Evolutionary conservation across 208 protist species (phyloP).

Genomic region (Trypanosoma grayi): DNA sequence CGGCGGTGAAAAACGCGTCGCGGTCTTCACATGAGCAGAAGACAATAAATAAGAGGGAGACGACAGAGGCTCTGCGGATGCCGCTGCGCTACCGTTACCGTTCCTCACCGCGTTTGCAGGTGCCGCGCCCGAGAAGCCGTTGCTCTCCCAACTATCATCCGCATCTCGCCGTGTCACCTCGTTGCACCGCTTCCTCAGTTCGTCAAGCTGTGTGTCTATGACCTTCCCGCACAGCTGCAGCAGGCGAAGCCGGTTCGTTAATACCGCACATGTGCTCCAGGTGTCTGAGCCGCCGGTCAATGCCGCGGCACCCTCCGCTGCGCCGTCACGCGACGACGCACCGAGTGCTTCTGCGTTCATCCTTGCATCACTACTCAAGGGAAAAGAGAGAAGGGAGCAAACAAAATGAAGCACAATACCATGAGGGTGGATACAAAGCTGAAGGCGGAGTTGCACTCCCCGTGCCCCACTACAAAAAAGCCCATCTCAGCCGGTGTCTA

Average conservation of each 20-base stretch:
- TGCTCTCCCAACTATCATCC: background rate
- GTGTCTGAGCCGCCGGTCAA: background rate
- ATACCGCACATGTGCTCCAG: conserved; percentile 14
- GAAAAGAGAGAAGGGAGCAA: background rate
- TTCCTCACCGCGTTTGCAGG: no score
- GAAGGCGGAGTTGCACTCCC: no score
- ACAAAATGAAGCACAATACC: conserved; percentile 1
- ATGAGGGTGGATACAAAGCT: no score
- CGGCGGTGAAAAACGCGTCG: background rate
- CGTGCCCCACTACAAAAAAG: no score
- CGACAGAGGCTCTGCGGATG: background rate
- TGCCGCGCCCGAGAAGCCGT: background rate
- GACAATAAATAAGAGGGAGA: background rate
- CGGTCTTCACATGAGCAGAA: background rate
- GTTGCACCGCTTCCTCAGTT: background rate
- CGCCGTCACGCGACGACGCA: background rate
- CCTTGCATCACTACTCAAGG: no score
- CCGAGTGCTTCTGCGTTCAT: no score
- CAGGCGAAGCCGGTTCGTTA: conserved; percentile 1
- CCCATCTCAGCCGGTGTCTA: background rate
- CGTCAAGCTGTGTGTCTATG: background rate
- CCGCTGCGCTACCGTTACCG: background rate
- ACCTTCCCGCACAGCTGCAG: conserved; percentile 1
- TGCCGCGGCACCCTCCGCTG: no score
- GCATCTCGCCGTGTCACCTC: background rate